Evolutionary conservation across 1,139 yeast genomes (phyloP), one percentile per base, ranked within the genome.

Genomic region (Debaryomyces singareniensis): DNA sequence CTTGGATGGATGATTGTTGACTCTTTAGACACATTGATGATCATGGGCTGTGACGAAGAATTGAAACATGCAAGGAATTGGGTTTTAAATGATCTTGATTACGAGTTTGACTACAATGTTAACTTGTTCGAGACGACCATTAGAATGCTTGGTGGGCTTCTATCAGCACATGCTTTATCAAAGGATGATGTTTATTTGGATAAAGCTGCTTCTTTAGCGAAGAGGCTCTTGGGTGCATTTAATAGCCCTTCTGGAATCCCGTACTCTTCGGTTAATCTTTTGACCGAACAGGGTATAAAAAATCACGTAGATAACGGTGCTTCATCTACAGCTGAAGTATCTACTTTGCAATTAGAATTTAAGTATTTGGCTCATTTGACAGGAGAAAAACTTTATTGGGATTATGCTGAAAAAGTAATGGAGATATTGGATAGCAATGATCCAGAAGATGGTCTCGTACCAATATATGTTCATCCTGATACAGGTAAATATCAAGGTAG

Each of bases 1-100:
- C 58, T 89, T 43, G 98, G 98, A 2, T 89, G 96, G 96, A 84
- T 89, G 53, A 80, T 89, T 45, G 94, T 89, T 5, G 97, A 89
- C 53, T 70, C 94, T 1, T 56, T 91, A 33, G 97, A 91, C 48
- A 84, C 96, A 0, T 58, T 89, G 64, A 68, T 77, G 61, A 44
- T 89, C 18, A 87, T 89, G 96, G 87, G 75, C 20, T 71, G 86
- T 30, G 60, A 70, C 6, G 77, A 74, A 13, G 86, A 84, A 44
- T 65, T 84, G 25, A 57, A 55, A 18, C 65, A 73, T 26, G 93
- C 95, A 5, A 70, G 74, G 36, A 51, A 71, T 3, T 91, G 96
- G 96, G 81, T 89, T 31, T 67, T 69, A 32, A 61, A 75, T 29
- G 66, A 57, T 31, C 55, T 67, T 42, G 62, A 59, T 40, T 67